Evolutionary conservation across 202 grass and related monocot genomes (phyloP), one percentile per base, ranked within the genome.

Genomic region (Panicum virgatum): DNA sequence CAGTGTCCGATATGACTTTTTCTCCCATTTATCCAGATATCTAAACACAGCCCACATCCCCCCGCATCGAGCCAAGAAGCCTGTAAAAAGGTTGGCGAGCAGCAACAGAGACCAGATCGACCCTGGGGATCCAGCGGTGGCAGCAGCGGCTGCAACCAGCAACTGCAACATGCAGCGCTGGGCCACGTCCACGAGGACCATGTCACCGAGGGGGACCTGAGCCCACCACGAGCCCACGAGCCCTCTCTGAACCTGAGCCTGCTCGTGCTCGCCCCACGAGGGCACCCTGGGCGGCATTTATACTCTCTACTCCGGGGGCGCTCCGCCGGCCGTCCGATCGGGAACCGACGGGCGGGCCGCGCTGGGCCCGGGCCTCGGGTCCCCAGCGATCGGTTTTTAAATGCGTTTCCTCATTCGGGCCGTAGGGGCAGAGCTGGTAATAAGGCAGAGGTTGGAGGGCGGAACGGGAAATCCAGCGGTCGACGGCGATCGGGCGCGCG

Each of bases 81-180:
- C 83, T 62, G 73, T 78, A 73, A 78, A 71, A 89, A 78, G 26
- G 38, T 57, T 27, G 81, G 42, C 75, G 15, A 80, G 38, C 70
- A 36, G 81, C 81, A 39, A 62, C 76, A 53, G 38, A 52, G 73
- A 83, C 81, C 51, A 80, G 81, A 86, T 82, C 83, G 37, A 81
- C 87, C 83, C 78, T 89, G 71, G 80, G 47, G 47, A 74, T 65
- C 60, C 52, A 61, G 58, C 29, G 68, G 80, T 36, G 66, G 37
- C 19, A 22, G 52, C 26, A 18, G 7, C 12, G 27, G 46, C 60
- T 15, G 20, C 57, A 40, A 39, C 58, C 9, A 27, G 44, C 58
- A 62, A 62, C 18, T 27, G 78, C 38, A 8, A 39, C 37, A 15
- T 14, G 57, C 57, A 29, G 57, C 25, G 4, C 20, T 20, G 50